Base-by-base conservation (phyloP, 2,329 filamentous ascomycete genomes). In the Lithohypha guttulata region DNA sequence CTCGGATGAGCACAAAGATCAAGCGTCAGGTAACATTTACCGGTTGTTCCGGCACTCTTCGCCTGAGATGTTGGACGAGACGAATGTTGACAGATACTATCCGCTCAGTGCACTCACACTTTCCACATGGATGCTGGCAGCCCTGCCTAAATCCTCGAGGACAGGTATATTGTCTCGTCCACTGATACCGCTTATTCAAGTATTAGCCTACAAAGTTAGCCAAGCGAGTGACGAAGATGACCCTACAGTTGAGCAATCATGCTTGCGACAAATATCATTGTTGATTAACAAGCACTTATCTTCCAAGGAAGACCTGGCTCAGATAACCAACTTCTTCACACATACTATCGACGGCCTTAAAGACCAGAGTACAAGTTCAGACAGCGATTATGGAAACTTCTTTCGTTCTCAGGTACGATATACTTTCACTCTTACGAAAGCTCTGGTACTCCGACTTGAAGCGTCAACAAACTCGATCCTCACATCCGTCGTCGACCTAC, bases 401-500 rank as follows among this genome's bases (percentile, higher is more conserved):
- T 26, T 47, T 46, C 26, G 61, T 59, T 21, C 14, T 15, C 20
- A 20, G 13, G 68, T 78, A 48, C 65, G 68, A 15, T 65, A 74
- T 14, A 62, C 73, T 30, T 79, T 81, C 55, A 74, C 75, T 50
- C 60, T 78, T 26, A 59, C 71, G 6, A 80, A 79, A 53, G 75
- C 72, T 6, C 63, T 81, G 1, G 57, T 77, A 14, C 60, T 79
- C 9, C 69, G 76, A 5, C 54, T 68, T 11, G 56, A 59, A n/a
- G 64, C 58, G 55, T 60, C 53, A 52, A 73, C 60, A 55, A 66
- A 56, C 47, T 61, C 54, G 53, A 64, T 78, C 2, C 59, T 79
- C 5, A 62, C 63, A 2, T 62, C 66, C 3, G 64, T 79, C 3
- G 50, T 69, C 4, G 47, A 53, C 7, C 54, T 69, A 6, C 56